A percentile compares a stretch with the other conserved stretches of the same genome.
Conservation (phyloP, 331 rosid genomes). For the Telfairia occidentalis region DNA sequence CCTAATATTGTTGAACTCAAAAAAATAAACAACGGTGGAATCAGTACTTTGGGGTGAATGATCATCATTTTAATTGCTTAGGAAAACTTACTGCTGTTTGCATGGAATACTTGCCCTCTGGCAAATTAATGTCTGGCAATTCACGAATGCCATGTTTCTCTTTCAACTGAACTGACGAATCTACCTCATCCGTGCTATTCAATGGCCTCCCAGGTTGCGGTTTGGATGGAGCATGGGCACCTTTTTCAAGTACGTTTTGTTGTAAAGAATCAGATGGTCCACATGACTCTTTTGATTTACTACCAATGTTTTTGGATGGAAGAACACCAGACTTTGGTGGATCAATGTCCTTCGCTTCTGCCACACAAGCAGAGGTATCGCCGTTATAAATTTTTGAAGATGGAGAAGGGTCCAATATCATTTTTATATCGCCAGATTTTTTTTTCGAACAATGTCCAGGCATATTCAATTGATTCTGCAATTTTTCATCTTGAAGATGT, state of each 20-base stretch:
- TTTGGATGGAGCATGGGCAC: conserved; percentile 44
- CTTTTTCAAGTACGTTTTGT: conserved; percentile 50
- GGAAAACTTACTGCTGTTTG: conserved; percentile 53
- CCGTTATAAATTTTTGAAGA: conserved; percentile 48
- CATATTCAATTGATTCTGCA: conserved; percentile 38
- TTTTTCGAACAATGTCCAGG: conserved; percentile 39
- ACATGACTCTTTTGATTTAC: conserved; percentile 46
- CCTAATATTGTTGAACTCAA: no score
- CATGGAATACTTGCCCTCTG: conserved; percentile 36
- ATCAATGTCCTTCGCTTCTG: conserved; percentile 52
- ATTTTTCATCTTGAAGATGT: conserved; percentile 35
- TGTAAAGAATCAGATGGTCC: conserved; percentile 42
- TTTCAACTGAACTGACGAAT: conserved; percentile 34
- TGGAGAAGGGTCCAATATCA: conserved; percentile 37
- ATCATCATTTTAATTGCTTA: background rate
- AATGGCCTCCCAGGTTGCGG: conserved; percentile 48
- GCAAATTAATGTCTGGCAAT: conserved; percentile 52
- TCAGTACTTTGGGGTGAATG: conserved; percentile 6
- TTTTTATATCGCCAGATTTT: conserved; percentile 45
- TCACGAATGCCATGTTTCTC: conserved; percentile 55
- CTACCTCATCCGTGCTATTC: conserved; percentile 36
- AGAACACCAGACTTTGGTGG: conserved; percentile 43
- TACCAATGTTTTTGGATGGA: conserved; percentile 46
- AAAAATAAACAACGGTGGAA: background rate
- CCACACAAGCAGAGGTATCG: conserved; percentile 29